Evolutionary conservation across 805 yeast species (phyloP).

Genomic region (Candida koratica): DNA sequence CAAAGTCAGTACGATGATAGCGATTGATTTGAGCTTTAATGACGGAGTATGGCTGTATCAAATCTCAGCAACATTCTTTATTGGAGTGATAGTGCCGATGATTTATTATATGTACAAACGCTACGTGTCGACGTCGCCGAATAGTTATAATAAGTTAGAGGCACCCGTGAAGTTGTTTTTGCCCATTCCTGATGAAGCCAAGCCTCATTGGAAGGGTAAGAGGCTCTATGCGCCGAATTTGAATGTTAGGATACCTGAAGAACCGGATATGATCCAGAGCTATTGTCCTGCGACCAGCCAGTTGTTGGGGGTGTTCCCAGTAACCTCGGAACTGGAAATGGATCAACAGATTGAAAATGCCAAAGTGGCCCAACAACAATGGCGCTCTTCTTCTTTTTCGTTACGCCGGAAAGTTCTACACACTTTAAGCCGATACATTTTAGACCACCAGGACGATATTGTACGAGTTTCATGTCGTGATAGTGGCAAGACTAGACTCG

Average conservation of each 20-base stretch:
- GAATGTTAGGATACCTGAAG: conserved; percentile 53
- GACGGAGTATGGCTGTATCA: conserved; percentile 45
- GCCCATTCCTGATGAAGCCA: conserved; percentile 69
- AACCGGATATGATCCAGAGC: conserved; percentile 68
- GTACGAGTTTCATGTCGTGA: conserved; percentile 95
- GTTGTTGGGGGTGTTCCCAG: conserved; percentile 66
- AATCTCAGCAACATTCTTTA: conserved; percentile 41
- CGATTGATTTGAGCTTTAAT: conserved; percentile 37
- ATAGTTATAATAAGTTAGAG: conserved; percentile 40
- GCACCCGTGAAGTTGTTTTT: conserved; percentile 47
- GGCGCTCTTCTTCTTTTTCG: conserved; percentile 52
- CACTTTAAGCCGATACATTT: conserved; percentile 66
- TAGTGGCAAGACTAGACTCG: conserved; percentile 92
- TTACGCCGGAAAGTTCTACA: conserved; percentile 67
- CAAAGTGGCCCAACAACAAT: conserved; percentile 48
- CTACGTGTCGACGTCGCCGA: conserved; percentile 36
- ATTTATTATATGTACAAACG: conserved; percentile 32
- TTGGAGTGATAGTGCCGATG: conserved; percentile 35
- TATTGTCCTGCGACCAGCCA: conserved; percentile 98
- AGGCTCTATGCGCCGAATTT: conserved; percentile 59
- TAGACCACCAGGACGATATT: conserved; percentile 78
- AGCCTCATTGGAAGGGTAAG: conserved; percentile 90
- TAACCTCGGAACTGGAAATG: conserved; percentile 66
- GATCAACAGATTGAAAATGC: conserved; percentile 58
- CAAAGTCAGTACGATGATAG: conserved; percentile 31